Base-by-base conservation (phyloP, 352 stramenopile genomes). In the Pythium oligandrum region DNA sequence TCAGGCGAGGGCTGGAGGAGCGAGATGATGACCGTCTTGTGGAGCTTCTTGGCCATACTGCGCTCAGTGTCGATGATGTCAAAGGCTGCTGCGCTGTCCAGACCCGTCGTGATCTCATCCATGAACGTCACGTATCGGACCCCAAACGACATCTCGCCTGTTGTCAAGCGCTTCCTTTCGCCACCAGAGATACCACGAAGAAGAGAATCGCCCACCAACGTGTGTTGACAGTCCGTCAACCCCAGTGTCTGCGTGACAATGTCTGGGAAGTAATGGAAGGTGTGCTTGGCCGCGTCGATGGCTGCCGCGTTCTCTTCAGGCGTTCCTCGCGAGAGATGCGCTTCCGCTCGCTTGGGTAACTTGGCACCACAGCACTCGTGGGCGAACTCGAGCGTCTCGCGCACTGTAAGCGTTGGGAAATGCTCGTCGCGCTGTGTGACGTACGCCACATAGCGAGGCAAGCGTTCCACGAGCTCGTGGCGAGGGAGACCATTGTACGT, bases 1-100 rank as follows among this genome's bases (percentile, higher is more conserved):
- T 98, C 93, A 7, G 94, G 94, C 11, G 93, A 81, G 33, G 94
- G 93, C 69, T 98, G 75, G 31, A 97, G 64, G 6, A 98, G 66
- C 6, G 84, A 88, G 11, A 97, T 77, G 36, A 93, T 68, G 12
- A 73, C 56, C 1, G 77, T 86, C 48, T 74, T 70, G 51, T 71
- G 53, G n/a, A 89, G 60, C 10, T 52, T 50, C 55, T 83, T 56
- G 4, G 74, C 69, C 32, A 82, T 57, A 39, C 59, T 74, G 11
- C 68, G 62, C 48, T 76, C 61, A 5, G 66, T 64, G 38, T 64
- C 66, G 36, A 78, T 74, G 57, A 87, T 87, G 52, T 86, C 76
- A 40, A 64, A 83, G 6, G 74, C 63, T 7, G 75, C 77, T 3
- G 73, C 76, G 8, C 63, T 73, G 60, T 88, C 75, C 30, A 88